Evolutionary conservation across 192 early-diverging fungal species (phyloP).

Genomic region (Umbelopsis vinacea): DNA sequence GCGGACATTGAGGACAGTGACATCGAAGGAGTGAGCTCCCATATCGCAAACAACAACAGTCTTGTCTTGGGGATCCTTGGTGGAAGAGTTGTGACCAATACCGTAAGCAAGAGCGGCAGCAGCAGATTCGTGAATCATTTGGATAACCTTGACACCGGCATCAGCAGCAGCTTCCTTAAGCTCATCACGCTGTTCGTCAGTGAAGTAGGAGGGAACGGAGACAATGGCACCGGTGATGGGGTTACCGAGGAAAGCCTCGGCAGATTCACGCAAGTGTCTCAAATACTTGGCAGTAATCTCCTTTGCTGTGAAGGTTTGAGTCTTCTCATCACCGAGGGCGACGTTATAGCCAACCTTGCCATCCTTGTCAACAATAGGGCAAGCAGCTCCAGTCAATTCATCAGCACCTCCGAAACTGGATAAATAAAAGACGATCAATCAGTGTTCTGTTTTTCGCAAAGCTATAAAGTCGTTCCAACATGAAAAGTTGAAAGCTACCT

Average conservation of each 20-base stretch:
- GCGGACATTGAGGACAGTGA: slow-evolving; percentile 76
- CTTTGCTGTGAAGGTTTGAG: slow-evolving; percentile 66
- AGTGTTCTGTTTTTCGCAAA: no score
- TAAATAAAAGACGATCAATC: slow-evolving; percentile 9
- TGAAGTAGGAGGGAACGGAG: slow-evolving; percentile 87
- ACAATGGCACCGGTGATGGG: slow-evolving; percentile 83
- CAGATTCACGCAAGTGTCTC: slow-evolving; percentile 80
- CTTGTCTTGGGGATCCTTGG: slow-evolving; percentile 67
- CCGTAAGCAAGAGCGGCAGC: slow-evolving; percentile 91
- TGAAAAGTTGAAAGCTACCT: slow-evolving; percentile 53
- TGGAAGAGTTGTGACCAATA: slow-evolving; percentile 54
- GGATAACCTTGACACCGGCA: slow-evolving; percentile 81
- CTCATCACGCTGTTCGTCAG: slow-evolving; percentile 69
- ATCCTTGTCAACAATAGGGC: slow-evolving; percentile 60
- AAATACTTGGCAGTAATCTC: slow-evolving; percentile 81
- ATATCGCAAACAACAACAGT: slow-evolving; percentile 87
- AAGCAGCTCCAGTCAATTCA: slow-evolving; percentile 48
- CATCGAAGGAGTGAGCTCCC: slow-evolving; percentile 79
- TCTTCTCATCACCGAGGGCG: slow-evolving; percentile 61
- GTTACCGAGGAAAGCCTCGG: slow-evolving; percentile 84
- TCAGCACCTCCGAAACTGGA: slow-evolving; percentile 40
- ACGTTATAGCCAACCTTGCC: slow-evolving; percentile 67
- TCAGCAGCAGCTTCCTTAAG: slow-evolving; percentile 67
- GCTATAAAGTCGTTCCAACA: no score
- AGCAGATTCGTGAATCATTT: slow-evolving; percentile 87